These are phyloP conservation scores for Rheum nobile DNA, from an alignment of 148 eudicot species.

Conservation along the genomic window DNA sequence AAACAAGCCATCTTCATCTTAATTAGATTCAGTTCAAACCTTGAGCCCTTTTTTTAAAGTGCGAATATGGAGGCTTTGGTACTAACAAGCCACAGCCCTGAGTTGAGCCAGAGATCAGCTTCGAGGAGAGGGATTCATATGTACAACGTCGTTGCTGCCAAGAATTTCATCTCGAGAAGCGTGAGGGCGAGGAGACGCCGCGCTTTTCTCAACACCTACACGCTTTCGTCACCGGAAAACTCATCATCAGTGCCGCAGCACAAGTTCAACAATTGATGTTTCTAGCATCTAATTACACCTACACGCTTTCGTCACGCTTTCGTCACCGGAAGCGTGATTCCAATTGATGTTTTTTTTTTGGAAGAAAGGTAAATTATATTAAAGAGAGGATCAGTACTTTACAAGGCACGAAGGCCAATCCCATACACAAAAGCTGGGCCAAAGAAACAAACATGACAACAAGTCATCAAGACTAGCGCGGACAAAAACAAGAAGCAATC, in stretches of 20 bases:
- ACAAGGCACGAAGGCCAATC: too few relatives aligned
- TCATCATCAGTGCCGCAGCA: slow-evolving; percentile 1
- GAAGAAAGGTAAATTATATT: too few relatives aligned
- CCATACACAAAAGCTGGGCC: too few relatives aligned
- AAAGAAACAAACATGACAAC: too few relatives aligned
- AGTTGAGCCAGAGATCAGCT: neutral
- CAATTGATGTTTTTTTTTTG: too few relatives aligned
- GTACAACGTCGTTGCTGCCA: neutral
- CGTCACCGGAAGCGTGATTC: too few relatives aligned
- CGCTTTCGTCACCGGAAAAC: slow-evolving; percentile 18
- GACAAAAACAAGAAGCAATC: too few relatives aligned
- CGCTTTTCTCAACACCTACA: slow-evolving; percentile 38
- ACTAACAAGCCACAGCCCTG: neutral
- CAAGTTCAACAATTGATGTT: slow-evolving; percentile 13
- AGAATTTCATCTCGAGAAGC: slow-evolving; percentile 25
- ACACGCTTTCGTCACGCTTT: too few relatives aligned
- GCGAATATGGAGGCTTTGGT: neutral
- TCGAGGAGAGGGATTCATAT: slow-evolving; percentile 9
- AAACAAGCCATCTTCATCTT: neutral
- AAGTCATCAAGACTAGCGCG: too few relatives aligned
- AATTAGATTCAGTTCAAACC: neutral
- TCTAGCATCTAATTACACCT: too few relatives aligned
- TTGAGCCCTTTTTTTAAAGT: neutral
- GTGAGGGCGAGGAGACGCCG: slow-evolving; percentile 37
- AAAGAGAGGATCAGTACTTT: too few relatives aligned